phyloP scores from a whole-genome alignment of 2,329 filamentous ascomycete species.

The Hymenoscyphus scutula region DNA sequence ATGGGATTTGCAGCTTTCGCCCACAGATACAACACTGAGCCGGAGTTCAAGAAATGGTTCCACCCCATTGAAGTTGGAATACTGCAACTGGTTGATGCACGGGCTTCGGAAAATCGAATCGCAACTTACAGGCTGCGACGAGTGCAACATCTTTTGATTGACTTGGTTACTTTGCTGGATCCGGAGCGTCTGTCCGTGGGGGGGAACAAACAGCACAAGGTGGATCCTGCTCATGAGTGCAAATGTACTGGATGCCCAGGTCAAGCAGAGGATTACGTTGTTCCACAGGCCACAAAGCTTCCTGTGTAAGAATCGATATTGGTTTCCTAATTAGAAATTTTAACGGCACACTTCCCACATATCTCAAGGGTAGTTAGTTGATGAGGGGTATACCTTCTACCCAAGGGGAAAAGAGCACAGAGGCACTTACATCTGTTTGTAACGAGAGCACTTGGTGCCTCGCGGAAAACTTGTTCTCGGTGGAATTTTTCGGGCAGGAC shows the following conservation, averaged over 20 bases:
- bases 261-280: constrained; percentile 6
- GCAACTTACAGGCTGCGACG: constrained; percentile 24
- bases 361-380: too few relatives aligned
- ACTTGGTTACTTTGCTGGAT: constrained; percentile 26
- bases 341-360: too few relatives aligned
- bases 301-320: constrained; percentile 3
- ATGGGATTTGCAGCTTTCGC: constrained; percentile 28
- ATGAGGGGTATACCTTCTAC: too few relatives aligned
- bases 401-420: too few relatives aligned
- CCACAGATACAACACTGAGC: constrained; percentile 20
- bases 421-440: too few relatives aligned
- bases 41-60: constrained; percentile 24
- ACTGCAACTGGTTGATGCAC: constrained; percentile 16
- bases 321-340: too few relatives aligned
- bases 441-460: too few relatives aligned
- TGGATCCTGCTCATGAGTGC: constrained; percentile 24
- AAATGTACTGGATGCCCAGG: constrained; percentile 23
- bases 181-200: constrained; percentile 10
- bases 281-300: constrained; percentile 14
- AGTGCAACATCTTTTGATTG: constrained; percentile 25
- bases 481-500: too few relatives aligned
- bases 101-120: constrained; percentile 8
- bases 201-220: constrained; percentile 17
- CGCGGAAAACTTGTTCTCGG: too few relatives aligned
- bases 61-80: constrained; percentile 22